Evolutionary conservation across 768 basidiomycete species (phyloP).

Genomic region (Lactifluus piperatus): DNA sequence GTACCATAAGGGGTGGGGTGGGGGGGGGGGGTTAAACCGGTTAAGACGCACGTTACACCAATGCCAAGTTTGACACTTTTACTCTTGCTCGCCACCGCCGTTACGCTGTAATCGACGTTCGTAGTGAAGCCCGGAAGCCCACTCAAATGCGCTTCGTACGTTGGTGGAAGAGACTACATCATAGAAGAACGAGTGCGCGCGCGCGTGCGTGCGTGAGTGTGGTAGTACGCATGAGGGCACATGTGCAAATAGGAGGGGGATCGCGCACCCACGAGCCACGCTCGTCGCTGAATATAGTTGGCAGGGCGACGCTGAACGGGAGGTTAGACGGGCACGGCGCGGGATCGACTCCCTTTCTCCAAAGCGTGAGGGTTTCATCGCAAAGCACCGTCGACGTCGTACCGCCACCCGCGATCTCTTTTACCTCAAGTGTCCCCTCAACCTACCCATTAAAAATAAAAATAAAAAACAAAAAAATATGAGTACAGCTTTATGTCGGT

Average conservation of each 20-base stretch:
- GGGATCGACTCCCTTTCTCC: constrained; percentile 40
- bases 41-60: constrained; percentile 40
- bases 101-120: constrained; percentile 52
- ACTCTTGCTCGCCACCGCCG: constrained; percentile 42
- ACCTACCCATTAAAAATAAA: constrained; percentile 15
- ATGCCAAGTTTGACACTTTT: constrained; percentile 47
- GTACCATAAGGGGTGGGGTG: not conserved
- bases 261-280: constrained; percentile 48
- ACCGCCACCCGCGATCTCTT: constrained; percentile 41
- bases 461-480: not conserved
- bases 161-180: constrained; percentile 58
- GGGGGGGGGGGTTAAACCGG: not conserved
- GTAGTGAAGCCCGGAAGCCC: constrained; percentile 70
- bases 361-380: constrained; percentile 44
- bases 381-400: constrained; percentile 43
- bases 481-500: too few species aligned
- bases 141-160: constrained; percentile 54
- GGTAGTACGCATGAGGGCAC: too few species aligned
- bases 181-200: not conserved
- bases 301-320: constrained; percentile 48
- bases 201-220: not conserved
- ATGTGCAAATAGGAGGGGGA: not conserved
- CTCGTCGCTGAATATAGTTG: constrained; percentile 47
- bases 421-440: constrained; percentile 24
- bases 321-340: constrained; percentile 43